Evolutionary conservation across 805 yeast species (phyloP), one percentile per base, ranked within the genome.

Genomic region (Kregervanrija fluxuum): DNA sequence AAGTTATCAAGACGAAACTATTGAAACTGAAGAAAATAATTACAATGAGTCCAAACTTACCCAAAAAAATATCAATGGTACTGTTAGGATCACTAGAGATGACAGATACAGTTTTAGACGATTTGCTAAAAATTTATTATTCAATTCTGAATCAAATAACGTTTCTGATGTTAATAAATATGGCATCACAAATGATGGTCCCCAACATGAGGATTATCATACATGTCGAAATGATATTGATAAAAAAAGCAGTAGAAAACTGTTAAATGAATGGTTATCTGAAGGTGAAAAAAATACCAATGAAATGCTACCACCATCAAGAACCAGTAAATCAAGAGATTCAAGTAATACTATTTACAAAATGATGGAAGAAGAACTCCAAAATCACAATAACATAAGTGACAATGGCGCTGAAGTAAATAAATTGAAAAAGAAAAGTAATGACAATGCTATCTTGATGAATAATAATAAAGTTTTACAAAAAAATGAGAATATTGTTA

Each of bases 261-360:
- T 54, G 11, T 37, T 51, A 3, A 47, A 47, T 6, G 59, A 55
- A 22, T 46, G 54, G 47, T 33, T 40, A 11, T 6, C 41, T n/a
- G 33, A 38, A 30, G 28, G 28, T 22, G 6, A 22, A 22, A 22
- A 22, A 22, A 22, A 22, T 22, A 8, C 28, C 6, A 22, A 22
- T 22, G 28, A 22, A 5, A 22, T 22, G 8, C 8, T 22, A 22
- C 28, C 28, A 6, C 28, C 28, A 22, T 22, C 28, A 22, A 22
- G 28, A 22, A 22, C 4, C 28, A 22, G 28, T 6, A 22, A 22
- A 22, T 22, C 28, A 22, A 22, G 8, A 22, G 28, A 22, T 22
- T 22, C 28, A 22, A 22, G 28, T 22, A 22, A 22, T 22, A 22
- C 28, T 5, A 6, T 22, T 6, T 22, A 22, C 28, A 22, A 22